A percentile compares a stretch with the other conserved stretches of the same genome.
These are phyloP conservation scores for Hirschfeldia incana DNA, from an alignment of 345 rosid genomes.

Conservation along the genomic window DNA sequence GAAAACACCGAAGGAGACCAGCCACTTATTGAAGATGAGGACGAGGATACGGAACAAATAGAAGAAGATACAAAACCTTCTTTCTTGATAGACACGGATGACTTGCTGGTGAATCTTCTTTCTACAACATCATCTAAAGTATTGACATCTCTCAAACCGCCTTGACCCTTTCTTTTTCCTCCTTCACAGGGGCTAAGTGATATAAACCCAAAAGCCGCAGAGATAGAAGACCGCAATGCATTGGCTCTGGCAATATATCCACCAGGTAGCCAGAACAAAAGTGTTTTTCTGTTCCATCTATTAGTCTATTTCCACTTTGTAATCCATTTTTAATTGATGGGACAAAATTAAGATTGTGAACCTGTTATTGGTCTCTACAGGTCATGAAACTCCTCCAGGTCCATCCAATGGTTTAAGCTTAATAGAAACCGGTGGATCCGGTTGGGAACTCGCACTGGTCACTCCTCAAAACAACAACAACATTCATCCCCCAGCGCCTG, in stretches of 20 bases:
- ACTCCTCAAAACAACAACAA: slow-evolving; percentile 74
- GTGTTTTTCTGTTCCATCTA: too few species aligned
- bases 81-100: slow-evolving; percentile 36
- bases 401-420: slow-evolving; percentile 56
- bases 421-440: slow-evolving; percentile 55
- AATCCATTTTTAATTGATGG: neutral
- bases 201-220: slow-evolving; percentile 69
- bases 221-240: slow-evolving; percentile 82
- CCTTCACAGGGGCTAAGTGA: slow-evolving; percentile 62
- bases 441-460: slow-evolving; percentile 96
- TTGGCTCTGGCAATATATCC: slow-evolving; percentile 92
- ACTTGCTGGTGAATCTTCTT: slow-evolving; percentile 48
- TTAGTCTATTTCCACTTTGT: too few species aligned
- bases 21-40: slow-evolving; percentile 30
- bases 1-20: slow-evolving; percentile 22
- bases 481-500: slow-evolving; percentile 40
- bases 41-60: slow-evolving; percentile 11
- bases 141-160: neutral
- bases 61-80: slow-evolving; percentile 33
- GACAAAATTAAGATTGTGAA: neutral
- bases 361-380: slow-evolving; percentile 43
- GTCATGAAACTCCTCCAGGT: slow-evolving; percentile 39
- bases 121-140: slow-evolving; percentile 52
- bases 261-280: slow-evolving; percentile 50
- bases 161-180: neutral